These are phyloP conservation scores for Aphanocladium album DNA, from an alignment of 2,329 filamentous ascomycete species.

Conservation along the genomic window DNA sequence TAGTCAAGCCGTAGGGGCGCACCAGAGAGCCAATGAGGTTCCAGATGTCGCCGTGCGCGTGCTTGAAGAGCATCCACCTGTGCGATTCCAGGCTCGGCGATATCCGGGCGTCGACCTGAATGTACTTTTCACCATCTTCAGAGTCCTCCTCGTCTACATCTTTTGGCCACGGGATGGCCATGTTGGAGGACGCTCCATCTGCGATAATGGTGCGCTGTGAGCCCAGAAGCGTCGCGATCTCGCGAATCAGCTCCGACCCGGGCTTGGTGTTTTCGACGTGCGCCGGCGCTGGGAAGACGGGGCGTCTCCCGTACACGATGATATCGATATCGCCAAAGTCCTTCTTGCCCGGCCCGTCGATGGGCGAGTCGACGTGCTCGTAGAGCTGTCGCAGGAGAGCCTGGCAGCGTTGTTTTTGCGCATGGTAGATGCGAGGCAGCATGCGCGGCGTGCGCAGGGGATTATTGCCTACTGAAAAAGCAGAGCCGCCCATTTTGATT, in stretches of 20 bases:
- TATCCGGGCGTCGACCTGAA: slow-evolving; percentile 66
- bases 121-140: slow-evolving; percentile 28
- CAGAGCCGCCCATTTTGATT: slow-evolving; percentile 58
- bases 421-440: slow-evolving; percentile 50
- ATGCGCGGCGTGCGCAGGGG: slow-evolving; percentile 62
- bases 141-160: slow-evolving; percentile 14
- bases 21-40: slow-evolving; percentile 60
- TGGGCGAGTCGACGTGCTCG: slow-evolving; percentile 50
- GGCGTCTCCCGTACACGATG: slow-evolving; percentile 42
- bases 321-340: slow-evolving; percentile 73
- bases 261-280: neutral
- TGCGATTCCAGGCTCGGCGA: slow-evolving; percentile 38
- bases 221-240: slow-evolving; percentile 31
- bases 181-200: slow-evolving; percentile 30
- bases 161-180: slow-evolving; percentile 53
- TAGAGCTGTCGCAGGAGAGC: slow-evolving; percentile 47
- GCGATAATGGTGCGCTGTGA: slow-evolving; percentile 36
- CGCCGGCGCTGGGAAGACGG: slow-evolving; percentile 7
- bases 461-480: slow-evolving; percentile 44
- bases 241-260: slow-evolving; percentile 26
- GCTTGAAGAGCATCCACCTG: slow-evolving; percentile 62
- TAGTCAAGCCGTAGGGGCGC: slow-evolving; percentile 59
- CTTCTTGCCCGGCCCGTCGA: slow-evolving; percentile 63
- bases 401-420: slow-evolving; percentile 42
- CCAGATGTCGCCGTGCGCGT: slow-evolving; percentile 68